Evolutionary conservation across 2,329 filamentous ascomycete genomes (phyloP), one percentile per base, ranked within the genome.

Genomic region (Teratosphaeriaceae sp.): DNA sequence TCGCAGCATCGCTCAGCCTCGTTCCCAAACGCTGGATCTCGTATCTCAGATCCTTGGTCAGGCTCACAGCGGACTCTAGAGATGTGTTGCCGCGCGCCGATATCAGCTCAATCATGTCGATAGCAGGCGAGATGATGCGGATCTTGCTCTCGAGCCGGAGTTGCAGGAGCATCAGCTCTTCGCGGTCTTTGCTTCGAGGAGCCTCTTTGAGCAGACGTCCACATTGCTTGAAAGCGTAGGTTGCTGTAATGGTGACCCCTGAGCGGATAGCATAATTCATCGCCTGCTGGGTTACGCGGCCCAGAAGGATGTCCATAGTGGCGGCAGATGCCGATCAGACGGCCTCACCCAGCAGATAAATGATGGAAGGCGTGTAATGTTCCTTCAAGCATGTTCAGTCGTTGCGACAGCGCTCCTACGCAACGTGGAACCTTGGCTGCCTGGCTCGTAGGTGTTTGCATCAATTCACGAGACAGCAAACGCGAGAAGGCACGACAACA

Each of bases 181-280:
- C 76, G 38, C 84, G 74, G 21, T 80, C 75, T 39, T 53, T 49
- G 56, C 88, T 79, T 54, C 88, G 80, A 12, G 92, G 81, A 30
- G 79, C 82, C 70, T 77, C 75, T 65, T 84, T 86, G 45, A 95
- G 71, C 11, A 96, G 69, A 31, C 84, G 79, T 1, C 83, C 80
- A 44, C 85, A 88, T 65, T 95, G 88, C 45, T 79, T 79, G 49
- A 95, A 74, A n/a, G 88, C 86, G 68, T 88, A 94, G 29, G 76
- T 80, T 40, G 87, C 88, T 2, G 89, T 95, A 52, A 95, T 76
- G 38, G 85, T 80, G 52, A 97, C 82, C 38, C 88, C 88, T 15
- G 88, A 89, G 38, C 85, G 75, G 57, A 96, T 89, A 61, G 88
- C 88, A 76, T 92, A 94, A 68, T 88, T 94, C 76, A 94, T 83